phyloP scores from a whole-genome alignment of 164 flowering plant species.

The Brasenia schreberi region DNA sequence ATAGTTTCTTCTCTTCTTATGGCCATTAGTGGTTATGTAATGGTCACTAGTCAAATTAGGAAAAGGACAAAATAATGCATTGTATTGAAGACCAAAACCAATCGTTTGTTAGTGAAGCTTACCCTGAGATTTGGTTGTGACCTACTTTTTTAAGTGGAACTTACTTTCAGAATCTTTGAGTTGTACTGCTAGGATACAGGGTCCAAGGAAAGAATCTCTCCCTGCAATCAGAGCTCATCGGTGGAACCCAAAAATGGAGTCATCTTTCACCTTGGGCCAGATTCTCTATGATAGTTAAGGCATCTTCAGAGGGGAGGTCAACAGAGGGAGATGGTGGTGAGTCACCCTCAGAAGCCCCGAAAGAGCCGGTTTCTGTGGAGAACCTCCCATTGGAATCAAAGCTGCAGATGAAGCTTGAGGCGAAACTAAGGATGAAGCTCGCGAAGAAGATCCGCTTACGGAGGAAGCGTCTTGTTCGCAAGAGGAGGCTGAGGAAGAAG shows the following conservation, averaged over 20 bases:
- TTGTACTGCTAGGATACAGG: conserved; percentile 24
- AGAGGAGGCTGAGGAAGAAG: conserved; percentile 81
- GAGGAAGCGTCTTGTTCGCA: conserved; percentile 70
- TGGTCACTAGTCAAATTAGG: too few relatives aligned
- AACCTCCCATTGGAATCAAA: conserved; percentile 78
- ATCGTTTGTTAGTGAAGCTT: background rate
- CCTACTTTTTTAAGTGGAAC: background rate
- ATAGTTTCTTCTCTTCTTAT: background rate
- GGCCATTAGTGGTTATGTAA: background rate
- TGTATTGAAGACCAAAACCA: background rate
- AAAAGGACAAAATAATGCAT: too few relatives aligned
- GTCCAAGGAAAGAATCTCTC: conserved; percentile 13
- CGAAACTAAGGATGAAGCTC: conserved; percentile 64
- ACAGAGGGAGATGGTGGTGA: conserved; percentile 12
- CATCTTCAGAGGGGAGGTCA: conserved; percentile 24
- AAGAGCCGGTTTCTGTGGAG: conserved; percentile 36
- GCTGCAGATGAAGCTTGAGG: conserved; percentile 43
- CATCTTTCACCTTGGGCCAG: conserved; percentile 8
- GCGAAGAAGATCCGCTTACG: conserved; percentile 79
- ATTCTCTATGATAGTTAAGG: conserved; percentile 19
- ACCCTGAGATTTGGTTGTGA: background rate
- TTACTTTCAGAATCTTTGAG: background rate
- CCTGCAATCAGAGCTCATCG: conserved; percentile 12
- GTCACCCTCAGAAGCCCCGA: conserved; percentile 11
- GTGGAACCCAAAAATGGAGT: conserved; percentile 7